Base-by-base conservation (phyloP, 495 filamentous ascomycete genomes). In the Beverwykella pulmonaria region DNA sequence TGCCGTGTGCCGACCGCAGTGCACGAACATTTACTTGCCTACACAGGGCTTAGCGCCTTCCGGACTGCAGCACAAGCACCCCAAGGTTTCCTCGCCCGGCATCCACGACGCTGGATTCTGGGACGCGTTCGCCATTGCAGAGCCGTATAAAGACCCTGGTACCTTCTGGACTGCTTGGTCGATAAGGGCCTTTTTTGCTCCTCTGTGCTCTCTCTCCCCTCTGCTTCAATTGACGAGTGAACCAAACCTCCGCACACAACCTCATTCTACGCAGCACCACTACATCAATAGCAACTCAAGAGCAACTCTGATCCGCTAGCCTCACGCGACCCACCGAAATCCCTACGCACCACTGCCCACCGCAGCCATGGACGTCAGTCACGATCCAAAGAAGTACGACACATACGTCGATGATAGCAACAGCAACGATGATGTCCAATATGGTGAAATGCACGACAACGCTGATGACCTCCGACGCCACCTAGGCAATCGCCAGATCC, bases 401-500 rank as follows among this genome's bases (percentile, higher is more conserved):
- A 36, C 20, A 10, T 61, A 32, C 39, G 30, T 57, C 34, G 20
- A 61, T 6, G 57, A 55, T 20, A 47, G 53, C 63, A 32, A 26
- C 53, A 34, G 32, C 20, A 53, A 27, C 39, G 39, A 52, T 17
- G 65, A 63, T 15, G 15, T 63, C 57, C 29, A 55, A 23, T n/a
- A 44, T 23, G 69, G 63, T 15, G 48, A 53, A 2, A 27, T 71
- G 14, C 12, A 22, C 29, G 61, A 65, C 54, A 70, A 73, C 48
- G 52, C 59, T n/a, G 63, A 69, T 36, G 65, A 67, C 46, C 59
- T 73, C 15, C 67, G 71, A 47, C 58, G 71, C 8, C 62, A 61
- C 27, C 63, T 73, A 1, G 62, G 57, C 53, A 73, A 73, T 53
- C 68, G 71, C 30, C 68, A 71, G 60, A 76, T 79, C 39, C 76